Base-by-base conservation (phyloP, 257 asterid species). In the Scutellaria baicalensis region DNA sequence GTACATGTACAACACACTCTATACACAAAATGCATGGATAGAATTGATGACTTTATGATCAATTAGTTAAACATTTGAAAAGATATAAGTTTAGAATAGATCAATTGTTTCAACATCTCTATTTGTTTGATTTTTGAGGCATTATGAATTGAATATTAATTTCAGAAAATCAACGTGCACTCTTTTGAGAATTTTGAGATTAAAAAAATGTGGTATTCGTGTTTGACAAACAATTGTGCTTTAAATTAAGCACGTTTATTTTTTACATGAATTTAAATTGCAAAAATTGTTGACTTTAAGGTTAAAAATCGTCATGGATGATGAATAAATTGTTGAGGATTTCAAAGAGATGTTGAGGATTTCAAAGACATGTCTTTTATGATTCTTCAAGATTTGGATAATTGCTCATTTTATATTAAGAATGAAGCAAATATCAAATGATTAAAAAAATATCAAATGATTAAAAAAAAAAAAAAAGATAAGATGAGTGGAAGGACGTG, bases 191-290 rank as follows among this genome's bases (percentile, higher is more conserved):
- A 23, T 27, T 44, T 6, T 57, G 35, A 47, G n/a, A 69, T 57
- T 20, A 52, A 69, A 56, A 56, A 57, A 69, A 52, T 10, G 49
- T 44, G 66, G 9, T 69, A 1, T 49, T 60, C 45, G 63, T 71
- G 68, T 38, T 71, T 60, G 69, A 71, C 69, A n/a, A n/a, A n/a
- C n/a, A n/a, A n/a, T n/a, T n/a, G n/a, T n/a, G n/a, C n/a, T n/a
- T n/a, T n/a, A n/a, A n/a, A 58, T 60, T 21, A 8, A 61, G 56
- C 76, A 71, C 76, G 76, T 71, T 71, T 61, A 21, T 71, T 8
- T 1, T 52, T 21, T 0, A 59, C n/a, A 60, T 71, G 1, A 13
- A 18, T 21, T 50, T 49, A 36, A 20, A 18, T 36, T 38, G 10
- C 17, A 23, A 38, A n/a, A 38, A 39, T n/a, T 71, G 20, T 21